Conservation (phyloP, 202 grass and related monocot genomes). For the Setaria italica region DNA sequence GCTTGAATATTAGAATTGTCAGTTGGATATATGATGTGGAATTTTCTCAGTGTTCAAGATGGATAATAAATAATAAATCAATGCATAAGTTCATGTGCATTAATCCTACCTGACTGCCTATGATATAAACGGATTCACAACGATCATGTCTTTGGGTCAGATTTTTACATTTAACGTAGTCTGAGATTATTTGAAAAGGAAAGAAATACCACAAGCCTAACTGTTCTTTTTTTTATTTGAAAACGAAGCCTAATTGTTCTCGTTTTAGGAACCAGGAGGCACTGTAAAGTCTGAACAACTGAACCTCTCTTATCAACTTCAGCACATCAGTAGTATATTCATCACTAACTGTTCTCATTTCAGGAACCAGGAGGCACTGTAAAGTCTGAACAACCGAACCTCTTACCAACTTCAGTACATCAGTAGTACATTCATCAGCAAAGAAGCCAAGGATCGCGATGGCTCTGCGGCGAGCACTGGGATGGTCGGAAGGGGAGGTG, state of each 20-base stretch:
- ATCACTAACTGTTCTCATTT: not conserved
- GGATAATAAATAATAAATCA: not conserved
- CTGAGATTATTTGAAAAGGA: not conserved
- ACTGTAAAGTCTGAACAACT: constrained; percentile 24
- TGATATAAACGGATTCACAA: not conserved
- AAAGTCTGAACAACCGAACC: constrained; percentile 25
- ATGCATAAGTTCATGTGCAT: not conserved
- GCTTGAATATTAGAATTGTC: not conserved
- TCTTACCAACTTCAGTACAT: constrained; percentile 6
- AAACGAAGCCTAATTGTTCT: not conserved
- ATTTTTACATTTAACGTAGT: not conserved
- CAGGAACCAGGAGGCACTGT: constrained; percentile 5
- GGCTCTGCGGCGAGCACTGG: constrained; percentile 62
- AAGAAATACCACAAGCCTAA: not conserved
- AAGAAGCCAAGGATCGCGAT: constrained; percentile 49
- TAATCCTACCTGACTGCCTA: not conserved
- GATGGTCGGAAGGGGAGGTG: constrained; percentile 90
- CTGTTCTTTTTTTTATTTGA: too few species aligned
- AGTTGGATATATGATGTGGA: not conserved
- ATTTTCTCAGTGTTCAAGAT: not conserved
- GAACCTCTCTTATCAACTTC: constrained; percentile 13
- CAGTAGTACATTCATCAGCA: not conserved
- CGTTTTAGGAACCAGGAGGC: constrained; percentile 20
- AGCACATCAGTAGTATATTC: not conserved
- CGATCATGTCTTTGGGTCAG: not conserved